Percentiles rank a stretch among this genome's conserved stretches.
Conservation (phyloP, 805 yeast genomes). For the Kuraishia floccosa region DNA sequence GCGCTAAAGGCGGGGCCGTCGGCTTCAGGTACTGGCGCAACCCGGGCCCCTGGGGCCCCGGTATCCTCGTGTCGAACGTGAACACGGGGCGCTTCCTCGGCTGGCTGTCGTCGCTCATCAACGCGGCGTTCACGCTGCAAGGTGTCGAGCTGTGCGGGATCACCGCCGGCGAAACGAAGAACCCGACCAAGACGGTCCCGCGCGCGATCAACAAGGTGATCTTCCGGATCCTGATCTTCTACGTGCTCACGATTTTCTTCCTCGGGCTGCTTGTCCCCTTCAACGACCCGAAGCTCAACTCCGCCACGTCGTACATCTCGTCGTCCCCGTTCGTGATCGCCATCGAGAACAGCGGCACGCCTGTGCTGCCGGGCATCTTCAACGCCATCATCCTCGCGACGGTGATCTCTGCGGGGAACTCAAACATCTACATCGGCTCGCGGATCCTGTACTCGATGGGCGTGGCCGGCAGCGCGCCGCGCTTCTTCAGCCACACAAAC, state of each 20-base stretch:
- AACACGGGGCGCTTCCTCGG: slow-evolving; percentile 55
- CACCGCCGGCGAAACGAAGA: slow-evolving; percentile 62
- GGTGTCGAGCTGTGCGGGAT: slow-evolving; percentile 73
- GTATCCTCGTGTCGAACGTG: slow-evolving; percentile 34
- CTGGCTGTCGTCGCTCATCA: slow-evolving; percentile 57
- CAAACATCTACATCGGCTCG: slow-evolving; percentile 63
- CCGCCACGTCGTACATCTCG: slow-evolving; percentile 27
- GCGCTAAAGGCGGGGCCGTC: slow-evolving; percentile 54
- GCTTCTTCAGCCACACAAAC: slow-evolving; percentile 34
- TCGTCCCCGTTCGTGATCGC: slow-evolving; percentile 70
- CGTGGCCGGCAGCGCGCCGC: slow-evolving; percentile 47
- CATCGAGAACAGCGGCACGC: slow-evolving; percentile 56
- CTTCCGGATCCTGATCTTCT: slow-evolving; percentile 53
- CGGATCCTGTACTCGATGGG: slow-evolving; percentile 59
- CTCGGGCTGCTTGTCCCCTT: slow-evolving; percentile 63
- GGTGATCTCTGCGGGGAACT: slow-evolving; percentile 71
- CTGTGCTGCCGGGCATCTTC: slow-evolving; percentile 54
- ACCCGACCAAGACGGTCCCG: slow-evolving; percentile 63
- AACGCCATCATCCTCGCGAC: slow-evolving; percentile 61
- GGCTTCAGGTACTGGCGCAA: slow-evolving; percentile 77
- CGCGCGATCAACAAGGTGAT: slow-evolving; percentile 62
- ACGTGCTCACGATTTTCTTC: slow-evolving; percentile 53
- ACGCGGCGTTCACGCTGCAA: slow-evolving; percentile 73
- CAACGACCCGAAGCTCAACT: slow-evolving; percentile 40
- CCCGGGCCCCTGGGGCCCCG: slow-evolving; percentile 70